Evolutionary conservation across 139 green algal genomes (phyloP).

Genomic region (Yamagishiella unicocca): DNA sequence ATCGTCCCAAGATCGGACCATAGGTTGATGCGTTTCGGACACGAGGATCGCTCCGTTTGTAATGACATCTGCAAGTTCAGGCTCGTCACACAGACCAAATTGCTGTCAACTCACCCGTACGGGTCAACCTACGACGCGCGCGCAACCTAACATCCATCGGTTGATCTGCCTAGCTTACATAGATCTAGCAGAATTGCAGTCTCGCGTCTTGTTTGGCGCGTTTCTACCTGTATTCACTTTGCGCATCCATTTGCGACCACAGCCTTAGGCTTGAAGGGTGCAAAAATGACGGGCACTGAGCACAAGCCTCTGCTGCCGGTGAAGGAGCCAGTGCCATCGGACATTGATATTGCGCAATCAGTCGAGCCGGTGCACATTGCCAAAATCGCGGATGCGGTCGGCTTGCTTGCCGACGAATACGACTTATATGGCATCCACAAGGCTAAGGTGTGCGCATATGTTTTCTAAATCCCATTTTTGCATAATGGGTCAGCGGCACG

Average conservation of each 20-base stretch:
- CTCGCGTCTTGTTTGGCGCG: not conserved
- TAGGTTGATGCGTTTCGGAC: too few species aligned
- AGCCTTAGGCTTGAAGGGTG: not conserved
- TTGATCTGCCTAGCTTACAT: not conserved
- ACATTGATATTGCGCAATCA: constrained; percentile 95
- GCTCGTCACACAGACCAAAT: too few species aligned
- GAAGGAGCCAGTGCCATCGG: constrained; percentile 78
- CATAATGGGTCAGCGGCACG: too few species aligned
- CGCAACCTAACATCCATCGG: constrained; percentile 5
- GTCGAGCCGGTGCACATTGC: constrained; percentile 80
- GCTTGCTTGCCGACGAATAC: constrained; percentile 81
- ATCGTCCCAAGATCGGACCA: too few species aligned
- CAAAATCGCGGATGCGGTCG: constrained; percentile 83
- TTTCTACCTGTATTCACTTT: not conserved
- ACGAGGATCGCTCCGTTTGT: too few species aligned
- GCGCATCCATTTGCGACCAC: not conserved
- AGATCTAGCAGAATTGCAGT: not conserved
- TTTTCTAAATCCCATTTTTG: too few species aligned
- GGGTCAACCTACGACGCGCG: constrained; percentile 13
- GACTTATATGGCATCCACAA: constrained; percentile 90
- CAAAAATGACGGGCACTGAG: not conserved
- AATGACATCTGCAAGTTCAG: too few species aligned
- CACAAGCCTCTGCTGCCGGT: constrained; percentile 54
- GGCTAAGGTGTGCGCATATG: constrained; percentile 86
- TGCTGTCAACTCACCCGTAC: not conserved